Evolutionary conservation across 2,329 filamentous ascomycete species (phyloP).

Genomic region (Trichoderma afroharzianum): DNA sequence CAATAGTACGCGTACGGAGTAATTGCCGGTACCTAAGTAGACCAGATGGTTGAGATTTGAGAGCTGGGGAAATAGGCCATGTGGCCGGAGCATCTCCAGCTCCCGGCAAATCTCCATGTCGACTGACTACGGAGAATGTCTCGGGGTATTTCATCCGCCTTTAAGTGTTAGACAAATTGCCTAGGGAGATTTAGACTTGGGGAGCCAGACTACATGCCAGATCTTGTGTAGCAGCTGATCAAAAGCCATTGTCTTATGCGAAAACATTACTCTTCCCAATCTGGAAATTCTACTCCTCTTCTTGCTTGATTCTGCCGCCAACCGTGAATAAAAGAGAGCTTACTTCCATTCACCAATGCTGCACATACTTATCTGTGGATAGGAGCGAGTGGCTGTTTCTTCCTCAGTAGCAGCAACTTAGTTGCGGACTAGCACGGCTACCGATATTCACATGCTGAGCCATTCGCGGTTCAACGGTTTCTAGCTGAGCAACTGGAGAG

Average conservation of each 20-base stretch:
- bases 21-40: not conserved
- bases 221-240: conserved; percentile 4
- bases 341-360: not conserved
- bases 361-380: not conserved
- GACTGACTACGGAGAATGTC: conserved; percentile 5
- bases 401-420: not conserved
- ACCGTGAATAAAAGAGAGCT: not conserved
- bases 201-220: not conserved
- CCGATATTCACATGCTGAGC: not conserved
- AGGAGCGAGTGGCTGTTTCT: not conserved
- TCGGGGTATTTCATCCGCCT: not conserved
- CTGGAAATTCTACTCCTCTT: not conserved
- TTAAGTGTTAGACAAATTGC: not conserved
- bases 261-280: not conserved
- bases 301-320: not conserved
- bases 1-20: not conserved
- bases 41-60: not conserved
- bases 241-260: not conserved
- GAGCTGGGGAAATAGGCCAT: not conserved
- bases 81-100: not conserved
- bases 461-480: not conserved
- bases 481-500: not conserved
- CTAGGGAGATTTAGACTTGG: not conserved
- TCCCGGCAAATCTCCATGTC: not conserved
- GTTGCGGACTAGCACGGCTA: not conserved